Base-by-base conservation (phyloP, 2,329 filamentous ascomycete genomes). In the Dothistroma septosporum region DNA sequence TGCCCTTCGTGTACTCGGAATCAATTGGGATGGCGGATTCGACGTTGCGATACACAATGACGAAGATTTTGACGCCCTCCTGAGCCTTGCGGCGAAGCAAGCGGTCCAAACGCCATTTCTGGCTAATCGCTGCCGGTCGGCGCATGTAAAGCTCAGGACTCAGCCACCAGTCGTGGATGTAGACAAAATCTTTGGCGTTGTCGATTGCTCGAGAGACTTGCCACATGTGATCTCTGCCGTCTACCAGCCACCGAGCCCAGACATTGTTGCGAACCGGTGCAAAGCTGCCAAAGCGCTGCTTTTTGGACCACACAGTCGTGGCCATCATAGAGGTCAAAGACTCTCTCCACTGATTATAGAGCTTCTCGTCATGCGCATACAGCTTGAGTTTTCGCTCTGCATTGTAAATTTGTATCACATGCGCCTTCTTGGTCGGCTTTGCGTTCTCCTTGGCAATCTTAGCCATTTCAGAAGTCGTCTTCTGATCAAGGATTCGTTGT, bases 141-240 rank as follows among this genome's bases (percentile, higher is more conserved):
- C 94, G 86, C 87, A 97, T 88, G 78, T 99, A 99, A 49, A 99
- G 79, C 76, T 99, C 93, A 0, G 94, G 94, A 68, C 91, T 97
- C 46, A 99, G 79, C 94, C 94, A 99, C 94, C 94, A 99, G 75
- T 97, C 94, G 74, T 99, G 94, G 64, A 99, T 97, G 76, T 97
- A 97, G 68, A 99, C 93, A 63, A 97, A 93, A 77, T 97, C 94
- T 70, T 91, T 91, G 9, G 94, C 94, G 86, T 97, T 96, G 73
- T 91, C 94, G 70, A 99, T 95, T 12, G 94, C 94, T 65, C 93
- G 86, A 11, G 93, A 97, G 8, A 97, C 92, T 74, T 97, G 96
- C 94, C 94, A 99, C 93, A 97, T 97, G 79, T 97, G 95, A 74
- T 99, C 94, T 67, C 94, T 86, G 16, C 91, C 94, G 76, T 99